Evolutionary conservation across 257 asterid genomes (phyloP), one percentile per base, ranked within the genome.

Genomic region (Thymus mandschuricus): DNA sequence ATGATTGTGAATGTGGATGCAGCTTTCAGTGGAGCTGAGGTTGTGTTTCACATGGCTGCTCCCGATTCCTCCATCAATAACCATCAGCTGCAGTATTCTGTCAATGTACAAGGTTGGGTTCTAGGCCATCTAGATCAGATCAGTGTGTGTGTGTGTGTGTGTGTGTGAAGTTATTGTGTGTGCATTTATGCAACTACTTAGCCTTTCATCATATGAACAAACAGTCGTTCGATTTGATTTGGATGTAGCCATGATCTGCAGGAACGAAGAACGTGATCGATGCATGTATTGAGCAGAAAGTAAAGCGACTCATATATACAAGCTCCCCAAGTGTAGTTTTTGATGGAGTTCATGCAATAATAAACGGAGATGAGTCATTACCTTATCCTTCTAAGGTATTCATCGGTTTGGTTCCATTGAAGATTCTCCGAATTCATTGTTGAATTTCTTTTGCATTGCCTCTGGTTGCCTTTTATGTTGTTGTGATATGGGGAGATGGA

Each of bases 11-110:
- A 8, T 57, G 61, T 60, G 44, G 11, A 58, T 80, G 83, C 80
- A 88, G 96, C 85, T 64, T 83, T 75, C 69, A 72, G 74, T 74
- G 92, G 96, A 77, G 90, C 90, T 15, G 89, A 89, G 75, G 92
- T 83, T 56, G 91, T 89, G 64, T 89, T 89, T 65, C 96, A 89
- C 82, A 89, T 89, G 96, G 92, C 92, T 68, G 96, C 96, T 45
- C 96, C 92, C 62, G 92, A 89, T 83, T 89, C 92, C 7, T 89
- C 96, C 8, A 85, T 89, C 78, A 86, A 89, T 70, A 83, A 80
- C 79, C 74, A 85, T 73, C 81, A 85, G 85, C 83, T 86, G 78
- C 92, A 86, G 69, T 73, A 86, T 72, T 85, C 89, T 29, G 96
- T 89, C 67, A 89, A 89, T 73, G 96, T 85, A 45, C 83, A 78